Percentiles rank a stretch among this genome's conserved stretches.
Evolutionary conservation across 2,329 filamentous ascomycete genomes (phyloP).

Genomic region (Microdochium paspali): DNA sequence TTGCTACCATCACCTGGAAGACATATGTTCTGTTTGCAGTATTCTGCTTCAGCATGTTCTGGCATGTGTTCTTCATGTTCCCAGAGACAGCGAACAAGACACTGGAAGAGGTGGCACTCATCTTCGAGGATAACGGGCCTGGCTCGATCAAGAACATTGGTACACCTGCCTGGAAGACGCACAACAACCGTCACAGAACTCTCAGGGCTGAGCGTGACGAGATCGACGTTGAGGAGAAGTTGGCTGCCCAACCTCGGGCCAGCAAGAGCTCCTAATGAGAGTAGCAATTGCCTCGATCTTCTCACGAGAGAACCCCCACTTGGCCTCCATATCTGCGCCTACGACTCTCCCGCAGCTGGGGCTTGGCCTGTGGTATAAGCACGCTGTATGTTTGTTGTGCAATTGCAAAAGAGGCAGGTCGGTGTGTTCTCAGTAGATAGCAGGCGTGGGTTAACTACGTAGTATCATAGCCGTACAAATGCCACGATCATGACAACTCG

Average conservation of each 20-base stretch:
- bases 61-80: constrained; percentile 44
- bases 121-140: constrained; percentile 31
- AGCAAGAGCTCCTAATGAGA: background rate
- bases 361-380: too few relatives aligned
- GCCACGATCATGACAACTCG: too few relatives aligned
- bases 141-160: constrained; percentile 27
- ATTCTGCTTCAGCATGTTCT: constrained; percentile 39
- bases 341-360: too few relatives aligned
- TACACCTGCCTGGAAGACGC: constrained; percentile 31
- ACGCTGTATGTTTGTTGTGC: too few relatives aligned
- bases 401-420: too few relatives aligned
- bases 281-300: too few relatives aligned
- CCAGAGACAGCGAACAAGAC: constrained; percentile 47
- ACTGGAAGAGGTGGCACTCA: constrained; percentile 40
- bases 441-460: too few relatives aligned
- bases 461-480: too few relatives aligned
- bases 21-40: constrained; percentile 42
- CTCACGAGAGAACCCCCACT: too few relatives aligned
- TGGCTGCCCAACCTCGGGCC: constrained; percentile 4
- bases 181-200: constrained; percentile 21
- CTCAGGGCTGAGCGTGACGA: constrained; percentile 22
- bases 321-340: too few relatives aligned
- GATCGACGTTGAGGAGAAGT: constrained; percentile 23
- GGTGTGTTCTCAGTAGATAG: too few relatives aligned
- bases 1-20: constrained; percentile 37